Evolutionary conservation across 2,329 filamentous ascomycete species (phyloP).

Genomic region (Arthrobotrys sinensis): DNA sequence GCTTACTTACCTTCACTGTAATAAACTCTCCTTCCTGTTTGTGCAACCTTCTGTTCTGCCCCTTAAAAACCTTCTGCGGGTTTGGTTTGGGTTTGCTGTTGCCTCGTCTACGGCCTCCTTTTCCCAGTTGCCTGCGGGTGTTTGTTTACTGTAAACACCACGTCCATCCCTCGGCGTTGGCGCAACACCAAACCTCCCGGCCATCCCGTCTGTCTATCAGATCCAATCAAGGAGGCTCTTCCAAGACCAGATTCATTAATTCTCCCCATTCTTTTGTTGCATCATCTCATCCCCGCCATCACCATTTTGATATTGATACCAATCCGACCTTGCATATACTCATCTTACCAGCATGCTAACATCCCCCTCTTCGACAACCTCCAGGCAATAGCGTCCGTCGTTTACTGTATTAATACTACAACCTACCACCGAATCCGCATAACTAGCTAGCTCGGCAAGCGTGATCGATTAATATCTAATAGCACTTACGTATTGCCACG

Average conservation of each 20-base stretch:
- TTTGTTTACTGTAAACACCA: constrained; percentile 57
- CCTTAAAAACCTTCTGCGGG: constrained; percentile 11
- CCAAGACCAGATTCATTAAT: constrained; percentile 7
- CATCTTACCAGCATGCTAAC: constrained; percentile 49
- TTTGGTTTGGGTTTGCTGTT: constrained; percentile 38
- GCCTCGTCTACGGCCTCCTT: constrained; percentile 56
- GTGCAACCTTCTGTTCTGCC: constrained; percentile 15
- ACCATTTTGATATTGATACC: constrained; percentile 13
- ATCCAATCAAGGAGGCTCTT: background rate
- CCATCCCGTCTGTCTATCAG: too few relatives aligned
- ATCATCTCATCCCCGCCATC: constrained; percentile 11
- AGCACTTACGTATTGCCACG: constrained; percentile 24
- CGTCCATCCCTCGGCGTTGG: constrained; percentile 21
- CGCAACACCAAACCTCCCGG: constrained; percentile 30
- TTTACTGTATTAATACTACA: constrained; percentile 51
- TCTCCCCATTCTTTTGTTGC: constrained; percentile 27
- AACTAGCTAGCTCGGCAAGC: constrained; percentile 11
- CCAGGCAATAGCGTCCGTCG: constrained; percentile 54
- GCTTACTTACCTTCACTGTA: too few relatives aligned
- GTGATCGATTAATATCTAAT: constrained; percentile 56
- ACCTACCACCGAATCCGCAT: constrained; percentile 16
- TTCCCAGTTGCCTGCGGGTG: constrained; percentile 4
- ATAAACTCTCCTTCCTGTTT: constrained; percentile 19
- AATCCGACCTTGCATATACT: constrained; percentile 8
- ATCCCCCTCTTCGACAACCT: constrained; percentile 1